Evolutionary conservation across 257 asterid genomes (phyloP).

Genomic region (Lavandula angustifolia): DNA sequence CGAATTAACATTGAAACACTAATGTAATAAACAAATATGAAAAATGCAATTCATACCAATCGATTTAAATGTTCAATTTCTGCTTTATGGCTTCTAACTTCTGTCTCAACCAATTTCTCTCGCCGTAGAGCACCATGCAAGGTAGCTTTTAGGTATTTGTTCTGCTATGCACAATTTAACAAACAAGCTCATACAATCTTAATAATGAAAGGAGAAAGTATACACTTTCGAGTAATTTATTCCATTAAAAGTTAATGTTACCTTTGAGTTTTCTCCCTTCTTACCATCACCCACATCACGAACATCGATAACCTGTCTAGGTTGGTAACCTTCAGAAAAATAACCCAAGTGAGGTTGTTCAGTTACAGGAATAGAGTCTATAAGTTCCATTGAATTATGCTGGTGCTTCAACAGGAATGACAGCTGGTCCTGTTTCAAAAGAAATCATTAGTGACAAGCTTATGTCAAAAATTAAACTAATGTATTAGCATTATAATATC

Average conservation of each 20-base stretch:
- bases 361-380: constrained; percentile 35
- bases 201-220: constrained; percentile 3
- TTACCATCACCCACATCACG: constrained; percentile 33
- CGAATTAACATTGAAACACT: constrained; percentile 18
- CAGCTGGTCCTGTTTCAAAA: constrained; percentile 66
- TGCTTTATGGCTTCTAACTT: constrained; percentile 52
- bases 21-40: neutral
- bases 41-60: constrained; percentile 38
- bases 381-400: constrained; percentile 36
- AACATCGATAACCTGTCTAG: constrained; percentile 38
- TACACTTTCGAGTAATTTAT: neutral
- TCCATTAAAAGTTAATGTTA: constrained; percentile 30
- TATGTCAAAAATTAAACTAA: constrained; percentile 27
- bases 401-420: constrained; percentile 67
- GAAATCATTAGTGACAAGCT: constrained; percentile 32
- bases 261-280: constrained; percentile 40
- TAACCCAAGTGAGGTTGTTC: constrained; percentile 39
- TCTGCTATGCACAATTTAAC: constrained; percentile 47
- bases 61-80: constrained; percentile 52
- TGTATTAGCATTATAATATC: constrained; percentile 20
- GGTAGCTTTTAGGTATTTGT: constrained; percentile 41
- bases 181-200: constrained; percentile 27
- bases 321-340: constrained; percentile 39
- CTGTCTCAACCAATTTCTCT: constrained; percentile 53
- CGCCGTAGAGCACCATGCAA: constrained; percentile 53